These are phyloP conservation scores for Phoenix roebelenii DNA, from an alignment of 176 grass and related monocot species.

Conservation along the genomic window DNA sequence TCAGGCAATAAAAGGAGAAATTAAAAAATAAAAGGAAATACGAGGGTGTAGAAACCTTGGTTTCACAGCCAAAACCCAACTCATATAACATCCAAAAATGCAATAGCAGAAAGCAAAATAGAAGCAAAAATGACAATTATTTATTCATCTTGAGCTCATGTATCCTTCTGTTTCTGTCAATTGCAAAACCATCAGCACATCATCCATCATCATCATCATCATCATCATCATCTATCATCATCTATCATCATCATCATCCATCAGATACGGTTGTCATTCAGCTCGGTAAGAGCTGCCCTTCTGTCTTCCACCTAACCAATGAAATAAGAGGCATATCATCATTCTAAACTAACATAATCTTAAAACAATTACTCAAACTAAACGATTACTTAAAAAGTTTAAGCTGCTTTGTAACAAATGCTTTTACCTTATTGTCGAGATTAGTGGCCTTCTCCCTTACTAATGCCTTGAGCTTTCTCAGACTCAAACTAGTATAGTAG, in stretches of 20 bases:
- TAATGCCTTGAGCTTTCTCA: constrained; percentile 45
- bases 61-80: constrained; percentile 29
- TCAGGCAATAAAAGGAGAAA: too few species aligned
- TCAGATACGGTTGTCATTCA: too few species aligned
- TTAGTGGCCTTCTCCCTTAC: constrained; percentile 25
- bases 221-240: too few species aligned
- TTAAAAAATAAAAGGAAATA: not conserved
- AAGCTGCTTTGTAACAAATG: too few species aligned
- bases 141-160: too few species aligned
- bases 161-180: too few species aligned
- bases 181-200: too few species aligned
- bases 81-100: not conserved
- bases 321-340: not conserved
- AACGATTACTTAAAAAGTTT: constrained; percentile 15
- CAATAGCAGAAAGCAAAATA: not conserved
- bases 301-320: too few species aligned
- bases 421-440: not conserved
- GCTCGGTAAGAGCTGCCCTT: too few species aligned
- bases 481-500: constrained; percentile 19
- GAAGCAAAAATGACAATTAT: too few species aligned
- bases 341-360: too few species aligned
- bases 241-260: too few species aligned
- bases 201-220: constrained; percentile 4
- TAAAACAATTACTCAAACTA: not conserved
- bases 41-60: constrained; percentile 33